phyloP scores from a whole-genome alignment of 179 eudicot genomes.

The Beta macrorhiza region DNA sequence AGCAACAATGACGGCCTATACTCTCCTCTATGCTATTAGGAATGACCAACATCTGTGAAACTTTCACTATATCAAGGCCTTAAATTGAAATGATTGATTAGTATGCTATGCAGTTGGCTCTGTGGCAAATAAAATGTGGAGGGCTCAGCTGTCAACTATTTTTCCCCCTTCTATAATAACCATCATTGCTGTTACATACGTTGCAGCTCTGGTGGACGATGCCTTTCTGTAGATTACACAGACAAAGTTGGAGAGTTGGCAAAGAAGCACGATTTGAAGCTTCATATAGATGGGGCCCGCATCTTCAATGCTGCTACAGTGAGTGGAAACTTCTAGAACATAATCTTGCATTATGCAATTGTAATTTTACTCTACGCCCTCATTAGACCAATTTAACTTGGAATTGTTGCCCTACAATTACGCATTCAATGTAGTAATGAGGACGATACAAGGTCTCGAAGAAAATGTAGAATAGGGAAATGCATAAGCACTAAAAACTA shows the following conservation, averaged over 20 bases:
- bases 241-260: slow-evolving; percentile 90
- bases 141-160: background rate
- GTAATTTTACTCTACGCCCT: background rate
- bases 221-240: slow-evolving; percentile 79
- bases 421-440: background rate
- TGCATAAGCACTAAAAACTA: background rate
- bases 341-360: background rate
- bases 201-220: slow-evolving; percentile 87
- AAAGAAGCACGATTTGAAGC: slow-evolving; percentile 76
- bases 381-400: background rate
- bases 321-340: slow-evolving; percentile 32
- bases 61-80: background rate
- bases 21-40: background rate
- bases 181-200: slow-evolving; percentile 13
- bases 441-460: background rate
- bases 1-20: background rate
- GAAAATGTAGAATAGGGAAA: background rate
- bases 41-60: background rate
- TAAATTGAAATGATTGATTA: background rate
- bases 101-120: background rate
- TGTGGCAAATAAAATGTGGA: background rate
- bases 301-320: slow-evolving; percentile 88
- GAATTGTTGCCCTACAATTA: background rate
- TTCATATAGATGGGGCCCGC: slow-evolving; percentile 97
- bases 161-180: background rate